Evolutionary conservation across 176 grass and related monocot genomes (phyloP).

Genomic region (Eremochloa ophiuroides): DNA sequence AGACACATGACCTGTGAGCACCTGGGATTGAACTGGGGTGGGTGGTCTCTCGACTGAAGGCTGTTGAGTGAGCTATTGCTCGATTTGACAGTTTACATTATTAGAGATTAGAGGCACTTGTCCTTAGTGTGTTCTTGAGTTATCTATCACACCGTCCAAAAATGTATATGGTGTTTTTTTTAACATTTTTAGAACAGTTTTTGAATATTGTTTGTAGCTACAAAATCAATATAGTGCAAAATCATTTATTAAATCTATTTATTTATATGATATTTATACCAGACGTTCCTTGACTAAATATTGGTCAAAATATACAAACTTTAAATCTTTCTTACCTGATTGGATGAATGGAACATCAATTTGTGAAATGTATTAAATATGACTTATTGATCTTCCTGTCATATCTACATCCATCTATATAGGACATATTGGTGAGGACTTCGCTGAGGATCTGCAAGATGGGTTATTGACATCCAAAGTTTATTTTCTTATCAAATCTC

Average conservation of each 20-base stretch:
- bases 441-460: constrained; percentile 33
- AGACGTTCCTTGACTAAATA: background rate
- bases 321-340: background rate
- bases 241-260: background rate
- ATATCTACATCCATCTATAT: constrained; percentile 8
- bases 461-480: constrained; percentile 61
- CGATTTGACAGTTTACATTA: background rate
- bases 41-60: background rate
- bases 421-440: constrained; percentile 54
- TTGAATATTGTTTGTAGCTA: background rate
- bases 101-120: background rate
- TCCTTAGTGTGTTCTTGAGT: background rate
- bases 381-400: background rate
- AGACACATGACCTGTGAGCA: background rate
- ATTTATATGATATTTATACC: background rate
- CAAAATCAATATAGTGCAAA: background rate
- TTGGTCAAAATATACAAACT: background rate
- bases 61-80: background rate
- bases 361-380: background rate
- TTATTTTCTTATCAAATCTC: constrained; percentile 57
- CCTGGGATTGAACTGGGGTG: background rate
- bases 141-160: background rate
- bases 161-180: background rate
- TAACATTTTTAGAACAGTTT: background rate
- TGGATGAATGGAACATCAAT: background rate